These are phyloP conservation scores for Primulina tabacum DNA, from an alignment of 257 asterid genomes.

Conservation along the genomic window DNA sequence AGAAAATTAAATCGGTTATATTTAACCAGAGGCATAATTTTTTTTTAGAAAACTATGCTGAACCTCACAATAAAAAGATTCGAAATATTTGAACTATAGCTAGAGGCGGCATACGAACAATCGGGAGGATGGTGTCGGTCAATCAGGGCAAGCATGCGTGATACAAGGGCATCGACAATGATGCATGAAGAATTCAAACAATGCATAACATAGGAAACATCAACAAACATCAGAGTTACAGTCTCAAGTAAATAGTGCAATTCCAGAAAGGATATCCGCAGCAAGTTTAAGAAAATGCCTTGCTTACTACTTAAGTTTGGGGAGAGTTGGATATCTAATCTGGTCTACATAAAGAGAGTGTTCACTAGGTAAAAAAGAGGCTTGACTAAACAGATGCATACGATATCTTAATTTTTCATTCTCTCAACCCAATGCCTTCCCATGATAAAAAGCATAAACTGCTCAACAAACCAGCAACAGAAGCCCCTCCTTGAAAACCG, in stretches of 20 bases:
- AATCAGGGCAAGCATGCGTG: background rate
- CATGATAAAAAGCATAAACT: constrained; percentile 24
- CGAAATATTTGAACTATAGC: too few relatives aligned
- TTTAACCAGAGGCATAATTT: too few relatives aligned
- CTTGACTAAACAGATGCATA: constrained; percentile 8
- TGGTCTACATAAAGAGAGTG: constrained; percentile 17
- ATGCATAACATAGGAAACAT: background rate
- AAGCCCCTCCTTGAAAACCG: constrained; percentile 37
- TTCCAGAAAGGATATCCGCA: constrained; percentile 17
- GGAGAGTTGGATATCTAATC: constrained; percentile 20
- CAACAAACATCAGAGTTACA: background rate
- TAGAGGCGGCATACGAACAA: too few relatives aligned
- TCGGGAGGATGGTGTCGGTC: too few relatives aligned
- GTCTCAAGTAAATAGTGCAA: constrained; percentile 7
- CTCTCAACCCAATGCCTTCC: constrained; percentile 32
- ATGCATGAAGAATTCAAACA: too few relatives aligned
- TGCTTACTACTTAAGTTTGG: constrained; percentile 10
- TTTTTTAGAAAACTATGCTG: background rate
- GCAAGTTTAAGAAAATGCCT: background rate
- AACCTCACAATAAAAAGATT: too few relatives aligned
- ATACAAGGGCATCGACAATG: background rate
- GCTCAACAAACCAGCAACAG: constrained; percentile 54
- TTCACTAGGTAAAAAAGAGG: constrained; percentile 2
- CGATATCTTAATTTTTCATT: constrained; percentile 17
- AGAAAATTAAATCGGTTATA: too few relatives aligned